These are phyloP conservation scores for Pterocarpus santalinus DNA, from an alignment of 306 rosid species.

Conservation along the genomic window DNA sequence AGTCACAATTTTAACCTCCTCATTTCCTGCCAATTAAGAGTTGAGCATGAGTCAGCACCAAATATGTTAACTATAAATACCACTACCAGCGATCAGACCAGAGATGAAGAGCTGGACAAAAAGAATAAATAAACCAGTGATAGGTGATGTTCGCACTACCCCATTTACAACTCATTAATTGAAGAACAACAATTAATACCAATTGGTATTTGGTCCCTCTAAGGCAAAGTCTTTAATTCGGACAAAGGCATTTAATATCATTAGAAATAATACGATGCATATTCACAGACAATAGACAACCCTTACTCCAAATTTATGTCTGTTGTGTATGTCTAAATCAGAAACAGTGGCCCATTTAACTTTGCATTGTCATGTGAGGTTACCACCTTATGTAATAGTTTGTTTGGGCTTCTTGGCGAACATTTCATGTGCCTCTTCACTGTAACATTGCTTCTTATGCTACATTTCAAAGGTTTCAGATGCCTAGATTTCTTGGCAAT, in stretches of 20 bases:
- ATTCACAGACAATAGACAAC: neutral
- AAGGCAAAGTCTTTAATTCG: constrained; percentile 6
- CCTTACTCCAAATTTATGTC: constrained; percentile 6
- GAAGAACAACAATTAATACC: constrained; percentile 23
- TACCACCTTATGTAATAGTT: constrained; percentile 20
- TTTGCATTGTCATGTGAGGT: constrained; percentile 13
- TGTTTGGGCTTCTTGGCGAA: neutral
- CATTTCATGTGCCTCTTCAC: neutral
- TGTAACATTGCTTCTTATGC: neutral
- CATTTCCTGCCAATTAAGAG: constrained; percentile 75
- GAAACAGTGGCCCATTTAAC: constrained; percentile 14
- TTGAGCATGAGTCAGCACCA: constrained; percentile 37
- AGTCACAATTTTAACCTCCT: constrained; percentile 85
- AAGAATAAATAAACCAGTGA: constrained; percentile 11
- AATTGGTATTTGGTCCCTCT: constrained; percentile 1
- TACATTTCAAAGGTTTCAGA: constrained; percentile 11
- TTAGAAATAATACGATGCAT: constrained; percentile 17
- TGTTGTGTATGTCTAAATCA: neutral
- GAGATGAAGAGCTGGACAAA: neutral
- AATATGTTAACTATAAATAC: constrained; percentile 10
- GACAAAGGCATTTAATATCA: neutral
- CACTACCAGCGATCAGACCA: constrained; percentile 6
- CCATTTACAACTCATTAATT: constrained; percentile 21
- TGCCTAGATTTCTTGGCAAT: neutral
- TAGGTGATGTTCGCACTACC: neutral